Percentiles rank a stretch among this genome's conserved stretches.
phyloP scores from a whole-genome alignment of 129 eudicot species.

The Glebionis coronaria region DNA sequence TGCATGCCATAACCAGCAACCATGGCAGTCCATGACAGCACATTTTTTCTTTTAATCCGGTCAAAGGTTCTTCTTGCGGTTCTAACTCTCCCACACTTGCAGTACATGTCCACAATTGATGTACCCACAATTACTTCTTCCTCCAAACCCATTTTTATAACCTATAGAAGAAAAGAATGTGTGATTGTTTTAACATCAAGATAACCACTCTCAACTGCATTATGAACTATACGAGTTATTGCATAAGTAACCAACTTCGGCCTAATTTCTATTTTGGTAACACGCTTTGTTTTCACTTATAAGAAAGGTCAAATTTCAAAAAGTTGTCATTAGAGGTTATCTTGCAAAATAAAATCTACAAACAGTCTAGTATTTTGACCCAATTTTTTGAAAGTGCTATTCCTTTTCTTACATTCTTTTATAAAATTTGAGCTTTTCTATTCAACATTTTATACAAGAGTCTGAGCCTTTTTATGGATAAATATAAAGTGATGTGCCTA shows the following conservation, averaged over 20 bases:
- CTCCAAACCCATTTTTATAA: conserved; percentile 49
- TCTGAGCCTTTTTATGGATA: no score
- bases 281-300: neutral
- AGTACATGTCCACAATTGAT: conserved; percentile 52
- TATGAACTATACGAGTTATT: neutral
- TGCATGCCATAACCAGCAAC: conserved; percentile 56
- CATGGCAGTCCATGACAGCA: conserved; percentile 59
- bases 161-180: conserved; percentile 20
- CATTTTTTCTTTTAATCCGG: conserved; percentile 38
- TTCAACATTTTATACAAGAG: no score
- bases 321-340: neutral
- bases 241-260: neutral
- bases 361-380: neutral
- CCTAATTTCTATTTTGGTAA: neutral
- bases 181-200: conserved; percentile 5
- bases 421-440: no score
- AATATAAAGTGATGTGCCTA: no score
- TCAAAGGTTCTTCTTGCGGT: conserved; percentile 45
- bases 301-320: neutral
- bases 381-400: neutral
- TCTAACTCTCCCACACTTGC: conserved; percentile 51
- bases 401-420: neutral
- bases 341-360: neutral
- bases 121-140: conserved; percentile 48
- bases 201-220: neutral